Percentiles rank a stretch among this genome's conserved stretches.
These are phyloP conservation scores for Tubosaeta sp. DNA, from an alignment of 768 basidiomycete genomes.

Conservation along the genomic window DNA sequence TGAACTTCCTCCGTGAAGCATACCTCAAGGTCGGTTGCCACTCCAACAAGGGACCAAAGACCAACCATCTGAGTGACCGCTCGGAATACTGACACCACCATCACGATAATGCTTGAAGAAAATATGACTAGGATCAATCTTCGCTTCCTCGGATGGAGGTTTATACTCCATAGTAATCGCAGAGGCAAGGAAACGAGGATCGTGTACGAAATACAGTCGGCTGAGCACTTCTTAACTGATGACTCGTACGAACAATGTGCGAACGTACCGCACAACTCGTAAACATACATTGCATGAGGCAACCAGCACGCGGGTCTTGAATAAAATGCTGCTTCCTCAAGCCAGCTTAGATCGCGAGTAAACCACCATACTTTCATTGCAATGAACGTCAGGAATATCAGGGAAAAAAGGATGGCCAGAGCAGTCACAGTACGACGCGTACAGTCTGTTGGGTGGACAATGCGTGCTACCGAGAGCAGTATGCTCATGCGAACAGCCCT, in stretches of 20 bases:
- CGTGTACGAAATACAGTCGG: conserved; percentile 19
- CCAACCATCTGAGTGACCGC: conserved; percentile 8
- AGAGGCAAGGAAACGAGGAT: conserved; percentile 14
- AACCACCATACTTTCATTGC: conserved; percentile 11
- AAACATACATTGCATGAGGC: conserved; percentile 4
- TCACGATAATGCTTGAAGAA: conserved; percentile 11
- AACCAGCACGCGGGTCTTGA: not conserved
- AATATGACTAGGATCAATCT: conserved; percentile 11
- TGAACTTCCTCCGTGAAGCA: too few relatives aligned
- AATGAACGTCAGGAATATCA: conserved; percentile 6
- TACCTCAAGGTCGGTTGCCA: conserved; percentile 17
- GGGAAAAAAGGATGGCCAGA: conserved; percentile 6
- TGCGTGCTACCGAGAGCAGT: conserved; percentile 18
- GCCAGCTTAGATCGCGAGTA: conserved; percentile 5
- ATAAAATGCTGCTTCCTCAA: conserved; percentile 1
- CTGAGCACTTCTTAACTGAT: conserved; percentile 9
- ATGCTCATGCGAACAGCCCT: conserved; percentile 23
- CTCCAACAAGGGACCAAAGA: conserved; percentile 2
- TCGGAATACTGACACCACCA: conserved; percentile 10
- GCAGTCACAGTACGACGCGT: conserved; percentile 8
- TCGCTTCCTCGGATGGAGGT: conserved; percentile 13
- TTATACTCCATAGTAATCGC: conserved; percentile 7
- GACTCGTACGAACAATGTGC: not conserved
- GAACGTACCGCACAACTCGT: conserved; percentile 15
- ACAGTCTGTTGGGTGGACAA: conserved; percentile 9